phyloP scores from a whole-genome alignment of 2,329 filamentous ascomycete genomes.

The Penicillium paneum region DNA sequence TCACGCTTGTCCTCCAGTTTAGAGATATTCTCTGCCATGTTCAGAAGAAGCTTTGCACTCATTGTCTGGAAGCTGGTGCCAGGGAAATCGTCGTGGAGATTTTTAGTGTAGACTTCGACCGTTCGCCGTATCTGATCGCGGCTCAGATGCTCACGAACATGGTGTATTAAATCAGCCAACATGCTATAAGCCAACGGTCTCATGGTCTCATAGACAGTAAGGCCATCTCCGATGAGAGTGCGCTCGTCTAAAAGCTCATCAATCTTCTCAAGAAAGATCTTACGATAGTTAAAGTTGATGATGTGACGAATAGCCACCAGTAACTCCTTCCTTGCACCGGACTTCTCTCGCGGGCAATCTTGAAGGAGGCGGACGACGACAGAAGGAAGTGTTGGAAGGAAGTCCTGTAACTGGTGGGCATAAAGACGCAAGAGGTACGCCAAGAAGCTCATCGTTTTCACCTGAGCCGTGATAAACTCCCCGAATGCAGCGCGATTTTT shows the following conservation, averaged over 20 bases:
- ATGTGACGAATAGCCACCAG: constrained; percentile 96
- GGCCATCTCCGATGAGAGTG: constrained; percentile 88
- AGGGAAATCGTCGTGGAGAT: constrained; percentile 90
- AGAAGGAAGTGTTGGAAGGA: constrained; percentile 76
- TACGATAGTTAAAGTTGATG: constrained; percentile 97
- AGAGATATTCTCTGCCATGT: constrained; percentile 97
- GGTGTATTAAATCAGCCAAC: constrained; percentile 96
- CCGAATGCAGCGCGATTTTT: constrained; percentile 92
- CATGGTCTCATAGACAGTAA: constrained; percentile 97
- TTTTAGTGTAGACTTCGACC: constrained; percentile 94
- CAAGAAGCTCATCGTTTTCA: constrained; percentile 98
- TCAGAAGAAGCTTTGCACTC: constrained; percentile 94
- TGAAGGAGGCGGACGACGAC: constrained; percentile 88
- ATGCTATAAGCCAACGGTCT: constrained; percentile 94
- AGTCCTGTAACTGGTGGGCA: constrained; percentile 80
- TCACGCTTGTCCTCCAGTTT: constrained; percentile 91
- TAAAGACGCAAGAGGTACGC: constrained; percentile 90
- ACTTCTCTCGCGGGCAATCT: constrained; percentile 93
- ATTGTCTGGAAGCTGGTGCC: constrained; percentile 99
- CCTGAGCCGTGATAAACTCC: constrained; percentile 95
- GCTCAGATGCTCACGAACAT: constrained; percentile 83
- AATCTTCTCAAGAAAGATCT: constrained; percentile 91
- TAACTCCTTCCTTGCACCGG: constrained; percentile 87
- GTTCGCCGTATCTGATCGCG: constrained; percentile 92
- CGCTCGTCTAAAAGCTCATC: constrained; percentile 91